phyloP scores from a whole-genome alignment of 2,329 filamentous ascomycete species.

The Cytospora paraplurivora region DNA sequence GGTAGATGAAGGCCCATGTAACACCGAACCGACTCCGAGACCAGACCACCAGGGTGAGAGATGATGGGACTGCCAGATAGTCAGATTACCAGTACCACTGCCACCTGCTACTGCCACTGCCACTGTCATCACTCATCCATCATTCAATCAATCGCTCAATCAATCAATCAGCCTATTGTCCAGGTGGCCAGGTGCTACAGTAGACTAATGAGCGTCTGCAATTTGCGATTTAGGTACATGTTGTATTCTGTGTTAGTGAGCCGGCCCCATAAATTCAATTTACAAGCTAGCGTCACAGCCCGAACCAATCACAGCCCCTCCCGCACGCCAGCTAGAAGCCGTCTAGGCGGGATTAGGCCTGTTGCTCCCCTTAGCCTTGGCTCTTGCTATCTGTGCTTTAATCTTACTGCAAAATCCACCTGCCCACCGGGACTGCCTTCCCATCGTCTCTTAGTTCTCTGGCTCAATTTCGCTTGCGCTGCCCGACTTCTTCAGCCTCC shows the following conservation, averaged over 20 bases:
- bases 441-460: constrained; percentile 16
- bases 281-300: background rate
- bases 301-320: constrained; percentile 1
- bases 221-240: constrained; percentile 3
- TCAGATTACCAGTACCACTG: background rate
- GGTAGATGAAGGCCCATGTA: background rate
- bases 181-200: constrained; percentile 17
- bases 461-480: constrained; percentile 53
- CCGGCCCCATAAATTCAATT: background rate
- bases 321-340: constrained; percentile 3
- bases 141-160: background rate
- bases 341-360: constrained; percentile 20
- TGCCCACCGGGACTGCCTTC: constrained; percentile 26
- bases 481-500: constrained; percentile 50
- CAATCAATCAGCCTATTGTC: constrained; percentile 8
- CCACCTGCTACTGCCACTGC: background rate
- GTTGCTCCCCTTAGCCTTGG: constrained; percentile 16
- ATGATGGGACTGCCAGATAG: no score
- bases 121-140: background rate
- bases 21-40: no score
- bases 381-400: constrained; percentile 5
- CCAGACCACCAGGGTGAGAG: no score
- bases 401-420: constrained; percentile 17
- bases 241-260: background rate
- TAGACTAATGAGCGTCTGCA: constrained; percentile 8